Evolutionary conservation across 345 rosid genomes (phyloP), one percentile per base, ranked within the genome.

Genomic region (Cardamine resedifolia): DNA sequence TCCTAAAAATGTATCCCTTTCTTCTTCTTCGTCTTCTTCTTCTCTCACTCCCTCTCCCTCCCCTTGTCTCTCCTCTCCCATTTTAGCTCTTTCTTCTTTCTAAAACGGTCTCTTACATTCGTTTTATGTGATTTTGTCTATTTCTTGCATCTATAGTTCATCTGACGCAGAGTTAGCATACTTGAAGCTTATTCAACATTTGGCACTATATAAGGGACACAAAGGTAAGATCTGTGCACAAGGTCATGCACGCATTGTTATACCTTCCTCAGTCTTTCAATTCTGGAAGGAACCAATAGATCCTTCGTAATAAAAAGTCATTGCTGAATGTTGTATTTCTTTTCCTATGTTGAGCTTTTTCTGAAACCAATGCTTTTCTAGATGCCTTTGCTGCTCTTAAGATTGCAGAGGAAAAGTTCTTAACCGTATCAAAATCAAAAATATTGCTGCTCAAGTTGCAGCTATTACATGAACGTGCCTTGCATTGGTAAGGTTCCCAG

Each of bases 351-450:
- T 59, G 41, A 68, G 30, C 69, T 72, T 30, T 53, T 62, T 71
- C 76, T 77, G 33, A 50, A 53, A 50, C 48, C 10, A 56, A 49
- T 77, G 58, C 36, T 57, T 41, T 71, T 66, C 18, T 70, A 95
- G 99, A 84, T 79, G 98, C 99, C 53, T 91, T 95, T 81, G 80
- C 87, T 70, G 99, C 97, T 56, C 91, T 95, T 75, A 83, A 86
- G 81, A 78, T 79, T 36, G 92, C 85, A 5, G 98, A 95, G 79
- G 90, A 85, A 68, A 91, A 85, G 82, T 90, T 90, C 60, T 55
- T 88, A 60, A 85, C 90, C 19, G 80, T 87, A 69, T 87, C 98
- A 45, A 90, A 89, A 78, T 88, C 99, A 34, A 86, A 82, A 77
- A 79, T 91, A 64, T 81, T 86, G 82, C 58, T 88, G 68, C 71